Conservation (phyloP, 2,329 filamentous ascomycete genomes). For the Verticillium nonalfalfae region DNA sequence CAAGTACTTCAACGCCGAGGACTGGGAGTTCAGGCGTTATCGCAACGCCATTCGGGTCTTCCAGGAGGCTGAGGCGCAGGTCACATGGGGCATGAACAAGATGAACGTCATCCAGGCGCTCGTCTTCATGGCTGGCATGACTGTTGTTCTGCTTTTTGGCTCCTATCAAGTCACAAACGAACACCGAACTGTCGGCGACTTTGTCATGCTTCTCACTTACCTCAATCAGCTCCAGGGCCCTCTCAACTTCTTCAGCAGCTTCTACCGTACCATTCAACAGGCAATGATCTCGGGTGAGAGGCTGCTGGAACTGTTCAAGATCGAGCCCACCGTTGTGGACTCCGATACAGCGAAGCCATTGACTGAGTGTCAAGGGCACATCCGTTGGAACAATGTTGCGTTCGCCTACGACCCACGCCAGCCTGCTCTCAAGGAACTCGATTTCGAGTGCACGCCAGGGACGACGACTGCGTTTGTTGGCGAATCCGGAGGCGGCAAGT, state of each 20-base stretch:
- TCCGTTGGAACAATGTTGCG: slow-evolving; percentile 80
- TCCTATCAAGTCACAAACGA: slow-evolving; percentile 71
- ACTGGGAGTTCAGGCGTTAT: slow-evolving; percentile 72
- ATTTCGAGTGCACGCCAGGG: slow-evolving; percentile 79
- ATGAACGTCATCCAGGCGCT: slow-evolving; percentile 79
- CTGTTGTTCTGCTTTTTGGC: slow-evolving; percentile 65
- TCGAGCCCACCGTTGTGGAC: slow-evolving; percentile 86
- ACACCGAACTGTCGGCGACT: slow-evolving; percentile 60
- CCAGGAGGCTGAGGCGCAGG: slow-evolving; percentile 69
- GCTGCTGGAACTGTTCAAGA: slow-evolving; percentile 92
- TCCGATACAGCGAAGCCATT: slow-evolving; percentile 58
- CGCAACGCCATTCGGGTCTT: slow-evolving; percentile 63
- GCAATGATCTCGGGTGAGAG: slow-evolving; percentile 97
- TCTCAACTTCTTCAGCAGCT: slow-evolving; percentile 85
- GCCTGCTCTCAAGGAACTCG: slow-evolving; percentile 75
- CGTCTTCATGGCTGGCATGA: slow-evolving; percentile 71
- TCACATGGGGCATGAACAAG: slow-evolving; percentile 68
- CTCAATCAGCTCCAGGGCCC: slow-evolving; percentile 75
- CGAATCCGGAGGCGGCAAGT: slow-evolving; percentile 95
- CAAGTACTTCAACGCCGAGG: slow-evolving; percentile 83
- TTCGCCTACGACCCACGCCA: slow-evolving; percentile 88
- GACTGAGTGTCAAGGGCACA: slow-evolving; percentile 67
- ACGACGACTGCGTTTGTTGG: slow-evolving; percentile 95
- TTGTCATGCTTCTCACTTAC: slow-evolving; percentile 69
- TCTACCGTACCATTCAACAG: slow-evolving; percentile 92